phyloP scores from a whole-genome alignment of 495 filamentous ascomycete species.

The Astrothelium macrocarpum region DNA sequence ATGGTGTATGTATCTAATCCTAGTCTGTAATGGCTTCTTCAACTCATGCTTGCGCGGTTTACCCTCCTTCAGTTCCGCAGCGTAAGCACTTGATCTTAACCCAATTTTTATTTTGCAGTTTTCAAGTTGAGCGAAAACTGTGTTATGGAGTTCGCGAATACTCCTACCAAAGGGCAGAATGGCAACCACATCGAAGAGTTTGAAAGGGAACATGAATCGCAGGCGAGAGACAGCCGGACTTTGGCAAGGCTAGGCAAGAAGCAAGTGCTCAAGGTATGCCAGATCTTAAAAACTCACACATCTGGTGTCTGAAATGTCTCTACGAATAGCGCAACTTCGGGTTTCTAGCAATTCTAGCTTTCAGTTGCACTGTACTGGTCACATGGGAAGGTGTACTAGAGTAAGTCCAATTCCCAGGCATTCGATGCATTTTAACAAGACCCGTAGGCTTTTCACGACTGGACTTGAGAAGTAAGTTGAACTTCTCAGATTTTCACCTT shows the following conservation, averaged over 20 bases:
- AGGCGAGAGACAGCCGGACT: slow-evolving; percentile 3
- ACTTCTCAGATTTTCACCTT: not conserved
- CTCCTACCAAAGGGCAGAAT: not conserved
- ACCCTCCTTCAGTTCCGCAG: not conserved
- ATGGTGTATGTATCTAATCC: not conserved
- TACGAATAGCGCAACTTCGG: slow-evolving; percentile 9
- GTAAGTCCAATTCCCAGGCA: not conserved
- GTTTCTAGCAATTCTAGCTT: slow-evolving; percentile 6
- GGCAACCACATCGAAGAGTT: not conserved
- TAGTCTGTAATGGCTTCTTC: not conserved
- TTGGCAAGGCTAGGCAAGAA: slow-evolving; percentile 12
- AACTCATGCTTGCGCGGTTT: not conserved
- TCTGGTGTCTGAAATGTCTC: not conserved
- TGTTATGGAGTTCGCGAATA: not conserved
- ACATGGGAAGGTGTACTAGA: not conserved
- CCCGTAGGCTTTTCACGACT: slow-evolving; percentile 2
- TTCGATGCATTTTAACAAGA: slow-evolving; percentile 1
- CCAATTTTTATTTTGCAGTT: not conserved
- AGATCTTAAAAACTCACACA: not conserved
- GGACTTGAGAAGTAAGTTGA: slow-evolving; percentile 7
- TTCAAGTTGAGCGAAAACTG: not conserved
- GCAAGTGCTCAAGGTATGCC: slow-evolving; percentile 11
- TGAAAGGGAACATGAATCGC: not conserved
- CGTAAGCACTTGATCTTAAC: not conserved
- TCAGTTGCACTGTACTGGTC: not conserved